Conservation (phyloP, 495 filamentous ascomycete species). For the Neurospora tetrasperma region DNA sequence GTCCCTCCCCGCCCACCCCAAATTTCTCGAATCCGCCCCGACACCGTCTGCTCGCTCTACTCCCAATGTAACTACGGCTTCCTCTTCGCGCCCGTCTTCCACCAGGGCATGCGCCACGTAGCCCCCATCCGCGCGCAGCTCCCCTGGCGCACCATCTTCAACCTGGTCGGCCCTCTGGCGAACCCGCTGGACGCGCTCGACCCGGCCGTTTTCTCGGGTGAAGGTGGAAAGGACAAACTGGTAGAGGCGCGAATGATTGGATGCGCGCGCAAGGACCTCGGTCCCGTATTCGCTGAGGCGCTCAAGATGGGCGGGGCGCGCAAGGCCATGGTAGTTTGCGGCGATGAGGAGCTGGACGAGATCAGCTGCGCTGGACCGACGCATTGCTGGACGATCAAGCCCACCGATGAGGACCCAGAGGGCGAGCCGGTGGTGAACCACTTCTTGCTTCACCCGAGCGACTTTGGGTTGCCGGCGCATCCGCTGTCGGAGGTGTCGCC, state of each 20-base stretch:
- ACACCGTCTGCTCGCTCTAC: constrained; percentile 61
- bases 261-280: constrained; percentile 76
- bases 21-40: constrained; percentile 58
- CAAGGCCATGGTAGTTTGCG: constrained; percentile 88
- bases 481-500: constrained; percentile 66
- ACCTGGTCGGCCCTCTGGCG: constrained; percentile 82
- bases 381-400: constrained; percentile 69
- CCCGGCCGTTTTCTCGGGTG: background rate
- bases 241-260: constrained; percentile 88
- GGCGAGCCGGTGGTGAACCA: constrained; percentile 52
- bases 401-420: constrained; percentile 31
- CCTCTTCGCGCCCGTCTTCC: constrained; percentile 93
- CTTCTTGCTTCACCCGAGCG: constrained; percentile 63
- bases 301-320: constrained; percentile 61
- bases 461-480: constrained; percentile 76
- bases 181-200: constrained; percentile 66
- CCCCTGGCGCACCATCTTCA: constrained; percentile 91
- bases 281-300: constrained; percentile 78
- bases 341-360: constrained; percentile 91
- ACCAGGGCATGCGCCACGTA: constrained; percentile 83
- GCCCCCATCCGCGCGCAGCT: constrained; percentile 73
- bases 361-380: constrained; percentile 79
- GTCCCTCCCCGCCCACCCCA: constrained; percentile 60
- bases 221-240: constrained; percentile 5
- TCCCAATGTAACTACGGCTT: constrained; percentile 79